These are phyloP conservation scores for Penicillium frequentans DNA, from an alignment of 2,329 filamentous ascomycete species.

Conservation along the genomic window DNA sequence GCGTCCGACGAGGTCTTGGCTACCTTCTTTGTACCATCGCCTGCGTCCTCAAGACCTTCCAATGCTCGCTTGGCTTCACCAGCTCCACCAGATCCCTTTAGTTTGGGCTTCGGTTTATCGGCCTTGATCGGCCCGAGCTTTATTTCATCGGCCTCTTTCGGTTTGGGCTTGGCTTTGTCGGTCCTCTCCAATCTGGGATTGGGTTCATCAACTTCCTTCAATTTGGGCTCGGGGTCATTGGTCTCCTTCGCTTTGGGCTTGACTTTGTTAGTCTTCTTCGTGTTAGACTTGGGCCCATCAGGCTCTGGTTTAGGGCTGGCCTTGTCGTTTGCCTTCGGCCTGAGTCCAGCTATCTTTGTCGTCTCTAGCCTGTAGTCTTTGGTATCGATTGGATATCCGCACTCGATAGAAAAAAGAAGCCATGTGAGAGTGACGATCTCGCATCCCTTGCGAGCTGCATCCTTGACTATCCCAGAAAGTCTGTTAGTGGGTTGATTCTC, in stretches of 20 bases:
- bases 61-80: too few relatives aligned
- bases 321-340: not conserved
- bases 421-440: conserved; percentile 59
- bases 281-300: not conserved
- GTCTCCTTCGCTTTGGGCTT: too few relatives aligned
- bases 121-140: too few relatives aligned
- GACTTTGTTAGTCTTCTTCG: too few relatives aligned
- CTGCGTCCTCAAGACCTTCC: too few relatives aligned
- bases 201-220: too few relatives aligned
- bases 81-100: too few relatives aligned
- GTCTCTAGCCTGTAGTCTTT: not conserved
- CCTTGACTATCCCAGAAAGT: conserved; percentile 28
- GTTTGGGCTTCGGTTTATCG: too few relatives aligned
- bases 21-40: too few relatives aligned
- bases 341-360: not conserved
- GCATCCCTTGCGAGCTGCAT: conserved; percentile 48
- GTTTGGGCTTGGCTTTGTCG: not conserved
- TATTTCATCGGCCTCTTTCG: too few relatives aligned
- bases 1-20: too few relatives aligned
- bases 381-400: not conserved
- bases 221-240: too few relatives aligned
- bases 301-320: not conserved
- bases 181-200: not conserved
- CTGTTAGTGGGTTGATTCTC: not conserved
- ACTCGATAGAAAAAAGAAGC: conserved; percentile 40